A percentile compares a stretch with the other conserved stretches of the same genome.
phyloP scores from a whole-genome alignment of 768 basidiomycete species.

The Neoboletus subvelutipes region DNA sequence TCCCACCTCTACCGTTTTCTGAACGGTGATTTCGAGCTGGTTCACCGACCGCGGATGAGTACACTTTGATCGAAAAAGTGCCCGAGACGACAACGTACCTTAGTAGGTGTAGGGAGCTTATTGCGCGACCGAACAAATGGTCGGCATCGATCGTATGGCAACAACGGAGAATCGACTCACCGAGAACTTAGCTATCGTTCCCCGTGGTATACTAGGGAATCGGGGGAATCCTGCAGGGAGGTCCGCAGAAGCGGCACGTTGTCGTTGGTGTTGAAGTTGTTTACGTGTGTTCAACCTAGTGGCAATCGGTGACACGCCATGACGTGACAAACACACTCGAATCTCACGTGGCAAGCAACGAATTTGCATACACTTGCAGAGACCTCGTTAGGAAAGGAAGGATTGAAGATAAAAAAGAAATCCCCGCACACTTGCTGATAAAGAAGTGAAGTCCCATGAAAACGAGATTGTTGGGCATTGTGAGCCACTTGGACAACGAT shows the following conservation, averaged over 20 bases:
- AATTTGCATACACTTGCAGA: slow-evolving; percentile 49
- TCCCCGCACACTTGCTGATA: slow-evolving; percentile 47
- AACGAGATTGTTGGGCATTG: slow-evolving; percentile 46
- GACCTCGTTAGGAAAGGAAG: background rate
- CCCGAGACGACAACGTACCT: slow-evolving; percentile 10
- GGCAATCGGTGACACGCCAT: background rate
- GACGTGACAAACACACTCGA: background rate
- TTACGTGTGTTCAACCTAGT: slow-evolving; percentile 40
- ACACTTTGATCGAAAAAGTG: background rate
- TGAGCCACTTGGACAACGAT: slow-evolving; percentile 39
- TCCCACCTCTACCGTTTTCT: slow-evolving; percentile 30
- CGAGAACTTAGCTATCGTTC: background rate
- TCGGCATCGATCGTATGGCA: background rate
- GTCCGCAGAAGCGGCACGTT: slow-evolving; percentile 30
- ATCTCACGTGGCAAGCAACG: slow-evolving; percentile 44
- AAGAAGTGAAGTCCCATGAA: slow-evolving; percentile 56
- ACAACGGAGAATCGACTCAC: slow-evolving; percentile 10
- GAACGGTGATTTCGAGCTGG: slow-evolving; percentile 31
- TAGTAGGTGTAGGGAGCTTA: slow-evolving; percentile 13
- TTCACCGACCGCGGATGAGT: background rate
- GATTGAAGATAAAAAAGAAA: background rate
- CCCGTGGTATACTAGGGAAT: slow-evolving; percentile 21
- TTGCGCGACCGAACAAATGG: slow-evolving; percentile 9
- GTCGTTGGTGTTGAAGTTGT: slow-evolving; percentile 30
- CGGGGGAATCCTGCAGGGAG: slow-evolving; percentile 27